phyloP scores from a whole-genome alignment of 768 basidiomycete species.

The Basidioascus undulatus region DNA sequence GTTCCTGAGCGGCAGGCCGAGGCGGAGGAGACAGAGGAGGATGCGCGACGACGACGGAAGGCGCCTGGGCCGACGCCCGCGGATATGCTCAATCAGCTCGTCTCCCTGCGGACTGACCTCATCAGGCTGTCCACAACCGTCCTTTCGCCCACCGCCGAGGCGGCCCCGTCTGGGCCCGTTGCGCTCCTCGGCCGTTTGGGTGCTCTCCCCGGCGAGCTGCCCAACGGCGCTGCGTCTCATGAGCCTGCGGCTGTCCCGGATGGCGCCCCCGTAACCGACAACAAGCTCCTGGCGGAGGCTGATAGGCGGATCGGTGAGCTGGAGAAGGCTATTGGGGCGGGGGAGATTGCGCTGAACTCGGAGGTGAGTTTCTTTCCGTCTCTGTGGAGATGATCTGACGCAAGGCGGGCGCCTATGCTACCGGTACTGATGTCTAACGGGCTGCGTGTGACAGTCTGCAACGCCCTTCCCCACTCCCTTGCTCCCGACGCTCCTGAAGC shows the following conservation, averaged over 20 bases:
- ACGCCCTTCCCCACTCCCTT: conserved; percentile 34
- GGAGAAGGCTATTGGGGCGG: conserved; percentile 60
- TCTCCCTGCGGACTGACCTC: neutral
- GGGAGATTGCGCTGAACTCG: conserved; percentile 49
- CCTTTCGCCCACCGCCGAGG: neutral
- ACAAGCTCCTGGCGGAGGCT: conserved; percentile 38
- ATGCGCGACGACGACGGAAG: conserved; percentile 3
- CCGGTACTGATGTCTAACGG: no score
- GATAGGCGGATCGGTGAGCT: conserved; percentile 64
- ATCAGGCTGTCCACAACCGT: neutral
- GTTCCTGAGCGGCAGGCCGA: conserved; percentile 9
- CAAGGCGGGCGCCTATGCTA: neutral
- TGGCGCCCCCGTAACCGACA: conserved; percentile 14
- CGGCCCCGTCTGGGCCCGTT: neutral
- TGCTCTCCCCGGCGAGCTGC: no score
- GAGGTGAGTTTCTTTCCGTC: conserved; percentile 32
- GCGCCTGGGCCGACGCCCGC: conserved; percentile 8
- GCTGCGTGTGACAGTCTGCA: neutral
- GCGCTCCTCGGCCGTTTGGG: no score
- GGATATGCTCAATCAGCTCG: conserved; percentile 8
- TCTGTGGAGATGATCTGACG: neutral
- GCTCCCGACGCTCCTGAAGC: conserved; percentile 52
- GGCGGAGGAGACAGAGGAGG: conserved; percentile 6
- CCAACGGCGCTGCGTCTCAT: no score
- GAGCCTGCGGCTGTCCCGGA: conserved; percentile 9